phyloP scores from a whole-genome alignment of 768 basidiomycete genomes.

The Candolleomyces aberdarensis region DNA sequence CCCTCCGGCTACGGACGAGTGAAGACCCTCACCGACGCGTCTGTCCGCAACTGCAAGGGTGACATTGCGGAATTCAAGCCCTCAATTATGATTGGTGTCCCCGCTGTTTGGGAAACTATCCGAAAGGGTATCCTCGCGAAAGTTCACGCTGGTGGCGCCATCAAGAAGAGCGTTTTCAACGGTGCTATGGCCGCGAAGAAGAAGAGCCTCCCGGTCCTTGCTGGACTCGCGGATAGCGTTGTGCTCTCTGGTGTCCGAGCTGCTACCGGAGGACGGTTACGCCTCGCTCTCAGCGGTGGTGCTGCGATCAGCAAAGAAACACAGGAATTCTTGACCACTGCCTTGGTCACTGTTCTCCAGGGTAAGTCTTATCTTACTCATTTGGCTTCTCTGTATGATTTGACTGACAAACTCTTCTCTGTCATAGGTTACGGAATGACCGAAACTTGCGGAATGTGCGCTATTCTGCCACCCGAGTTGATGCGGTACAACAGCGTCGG shows the following conservation, averaged over 20 bases:
- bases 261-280: constrained; percentile 85
- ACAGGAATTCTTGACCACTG: constrained; percentile 83
- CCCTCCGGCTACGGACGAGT: constrained; percentile 87
- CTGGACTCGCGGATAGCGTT: constrained; percentile 65
- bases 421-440: constrained; percentile 88
- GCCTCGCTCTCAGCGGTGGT: constrained; percentile 80
- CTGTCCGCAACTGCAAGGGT: constrained; percentile 82
- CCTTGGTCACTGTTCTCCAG: constrained; percentile 82
- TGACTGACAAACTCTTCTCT: not conserved
- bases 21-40: constrained; percentile 94
- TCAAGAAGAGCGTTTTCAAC: constrained; percentile 79
- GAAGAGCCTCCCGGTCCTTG: constrained; percentile 61
- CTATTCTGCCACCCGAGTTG: constrained; percentile 80
- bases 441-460: constrained; percentile 91
- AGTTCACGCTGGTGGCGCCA: constrained; percentile 60
- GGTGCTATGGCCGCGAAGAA: constrained; percentile 76
- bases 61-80: constrained; percentile 84
- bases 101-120: constrained; percentile 96
- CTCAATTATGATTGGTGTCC: constrained; percentile 91
- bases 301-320: constrained; percentile 84
- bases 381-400: not conserved
- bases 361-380: constrained; percentile 47
- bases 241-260: constrained; percentile 75
- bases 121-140: constrained; percentile 90
- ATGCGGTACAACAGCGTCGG: constrained; percentile 77